phyloP scores from a whole-genome alignment of 306 rosid genomes.

The barrel medic (Medicago truncatula) region MtrunA17r5.0-ANR NC_053046.1:13388501-13389000 shows the following conservation, averaged over 20 bases:
- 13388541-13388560: slow-evolving; percentile 55
- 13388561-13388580: slow-evolving; percentile 51
- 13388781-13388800: neutral
- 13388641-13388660: slow-evolving; percentile 40
- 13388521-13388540: slow-evolving; percentile 56
- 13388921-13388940: neutral
- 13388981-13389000: slow-evolving; percentile 22
- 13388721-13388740: slow-evolving; percentile 37
- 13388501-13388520: slow-evolving; percentile 64
- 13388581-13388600: slow-evolving; percentile 45
- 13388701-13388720: slow-evolving; percentile 35
- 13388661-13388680: slow-evolving; percentile 14
- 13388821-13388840: neutral
- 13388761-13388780: slow-evolving; percentile 35
- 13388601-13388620: slow-evolving; percentile 13
- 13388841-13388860: slow-evolving; percentile 18
- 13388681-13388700: slow-evolving; percentile 28
- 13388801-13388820: slow-evolving; percentile 1
- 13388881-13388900: neutral
- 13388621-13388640: slow-evolving; percentile 36
- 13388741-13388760: slow-evolving; percentile 37
- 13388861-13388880: neutral
- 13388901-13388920: neutral
- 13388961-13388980: slow-evolving; percentile 5
- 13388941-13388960: neutral